Evolutionary conservation across 2,329 filamentous ascomycete genomes (phyloP).

Genomic region (Atkinsonella hypoxylon): DNA sequence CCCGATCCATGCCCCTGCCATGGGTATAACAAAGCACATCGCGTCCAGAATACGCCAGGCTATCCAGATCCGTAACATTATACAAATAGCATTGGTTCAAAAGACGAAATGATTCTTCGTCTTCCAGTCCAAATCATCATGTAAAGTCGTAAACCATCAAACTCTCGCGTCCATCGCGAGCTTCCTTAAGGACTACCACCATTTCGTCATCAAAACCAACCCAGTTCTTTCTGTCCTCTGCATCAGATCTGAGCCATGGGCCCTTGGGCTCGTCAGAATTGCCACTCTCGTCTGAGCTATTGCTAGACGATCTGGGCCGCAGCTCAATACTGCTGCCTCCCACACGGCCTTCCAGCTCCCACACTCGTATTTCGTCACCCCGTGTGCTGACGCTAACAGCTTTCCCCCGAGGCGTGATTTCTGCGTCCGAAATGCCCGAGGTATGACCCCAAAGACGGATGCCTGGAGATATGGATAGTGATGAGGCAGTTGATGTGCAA

Average conservation of each 20-base stretch:
- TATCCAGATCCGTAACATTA: too few species aligned
- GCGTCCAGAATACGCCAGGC: neutral
- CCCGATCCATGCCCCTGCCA: neutral
- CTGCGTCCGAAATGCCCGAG: conserved; percentile 73
- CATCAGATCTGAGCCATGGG: conserved; percentile 11
- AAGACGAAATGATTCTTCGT: neutral
- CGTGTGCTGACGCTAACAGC: conserved; percentile 76
- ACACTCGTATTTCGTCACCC: conserved; percentile 73
- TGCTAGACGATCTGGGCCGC: conserved; percentile 23
- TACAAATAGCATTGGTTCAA: neutral
- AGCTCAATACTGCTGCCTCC: conserved; percentile 42
- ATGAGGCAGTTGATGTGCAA: conserved; percentile 58
- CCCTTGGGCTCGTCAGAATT: conserved; percentile 3
- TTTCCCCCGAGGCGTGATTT: conserved; percentile 74
- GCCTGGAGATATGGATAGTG: conserved; percentile 58
- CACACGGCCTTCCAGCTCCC: conserved; percentile 71
- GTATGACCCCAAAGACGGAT: conserved; percentile 84
- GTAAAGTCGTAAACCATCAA: conserved; percentile 84
- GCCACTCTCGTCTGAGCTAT: conserved; percentile 11
- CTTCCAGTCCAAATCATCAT: conserved; percentile 1
- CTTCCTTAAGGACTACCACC: conserved; percentile 74
- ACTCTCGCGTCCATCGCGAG: conserved; percentile 53
- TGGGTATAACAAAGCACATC: neutral
- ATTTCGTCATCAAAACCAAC: conserved; percentile 87
- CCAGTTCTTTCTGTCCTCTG: conserved; percentile 46